Percentiles rank a stretch among this genome's conserved stretches.
Conservation (phyloP, 2,329 filamentous ascomycete species). For the Fusarium gaditjirri region DNA sequence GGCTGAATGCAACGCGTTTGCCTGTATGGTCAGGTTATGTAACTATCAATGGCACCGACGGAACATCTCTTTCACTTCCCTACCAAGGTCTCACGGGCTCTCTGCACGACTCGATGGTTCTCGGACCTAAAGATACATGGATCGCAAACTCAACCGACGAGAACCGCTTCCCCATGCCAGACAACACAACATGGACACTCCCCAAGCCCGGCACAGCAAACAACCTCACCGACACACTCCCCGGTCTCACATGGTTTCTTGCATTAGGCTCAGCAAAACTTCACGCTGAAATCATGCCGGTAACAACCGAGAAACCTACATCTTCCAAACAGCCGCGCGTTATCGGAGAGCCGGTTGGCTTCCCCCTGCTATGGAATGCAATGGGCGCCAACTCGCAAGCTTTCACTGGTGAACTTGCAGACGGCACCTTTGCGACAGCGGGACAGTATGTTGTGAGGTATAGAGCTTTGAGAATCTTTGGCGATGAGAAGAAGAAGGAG, state of each 20-base stretch:
- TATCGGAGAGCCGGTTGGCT: conserved; percentile 56
- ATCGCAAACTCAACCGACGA: conserved; percentile 50
- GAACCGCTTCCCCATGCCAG: conserved; percentile 37
- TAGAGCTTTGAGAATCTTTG: conserved; percentile 62
- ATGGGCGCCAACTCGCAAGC: conserved; percentile 40
- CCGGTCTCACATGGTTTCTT: conserved; percentile 54
- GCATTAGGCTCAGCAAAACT: conserved; percentile 59
- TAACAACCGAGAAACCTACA: conserved; percentile 37
- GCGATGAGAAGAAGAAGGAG: conserved; percentile 54
- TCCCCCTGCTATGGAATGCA: conserved; percentile 51
- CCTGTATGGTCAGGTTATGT: conserved; percentile 58
- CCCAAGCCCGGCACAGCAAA: conserved; percentile 52
- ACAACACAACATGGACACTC: conserved; percentile 55
- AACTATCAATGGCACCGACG: conserved; percentile 54
- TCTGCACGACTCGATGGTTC: conserved; percentile 44
- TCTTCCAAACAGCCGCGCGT: conserved; percentile 48
- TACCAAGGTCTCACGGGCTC: conserved; percentile 55
- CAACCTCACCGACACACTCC: conserved; percentile 48
- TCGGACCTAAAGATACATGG: conserved; percentile 42
- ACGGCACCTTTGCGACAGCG: conserved; percentile 59
- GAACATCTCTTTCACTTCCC: conserved; percentile 51
- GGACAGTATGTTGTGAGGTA: conserved; percentile 63
- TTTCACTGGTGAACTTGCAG: conserved; percentile 61
- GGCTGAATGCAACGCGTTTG: conserved; percentile 49
- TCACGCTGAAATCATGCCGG: conserved; percentile 57